Percentiles rank a stretch among this genome's conserved stretches.
These are phyloP conservation scores for Saccharomyces hybrid DNA, from an alignment of 1,139 yeast genomes.

Conservation along the genomic window DNA sequence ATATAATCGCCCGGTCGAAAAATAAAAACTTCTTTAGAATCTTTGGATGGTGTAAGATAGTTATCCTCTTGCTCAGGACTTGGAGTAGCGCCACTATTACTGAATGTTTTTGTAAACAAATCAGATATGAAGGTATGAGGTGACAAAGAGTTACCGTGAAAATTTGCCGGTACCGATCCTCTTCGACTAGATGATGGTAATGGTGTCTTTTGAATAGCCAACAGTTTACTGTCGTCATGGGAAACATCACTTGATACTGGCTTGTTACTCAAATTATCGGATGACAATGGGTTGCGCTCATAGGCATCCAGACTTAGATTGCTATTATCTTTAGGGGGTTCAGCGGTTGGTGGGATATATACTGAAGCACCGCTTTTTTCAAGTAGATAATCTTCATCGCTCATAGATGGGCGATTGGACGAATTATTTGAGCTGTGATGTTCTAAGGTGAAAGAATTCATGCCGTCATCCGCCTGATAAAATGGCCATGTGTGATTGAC, in stretches of 20 bases:
- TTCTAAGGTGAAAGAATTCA: not conserved
- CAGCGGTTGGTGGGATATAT: slow-evolving; percentile 13
- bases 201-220: not conserved
- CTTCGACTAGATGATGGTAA: not conserved
- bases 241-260: not conserved
- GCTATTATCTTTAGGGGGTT: slow-evolving; percentile 3
- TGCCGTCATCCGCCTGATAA: slow-evolving; percentile 38
- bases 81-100: not conserved
- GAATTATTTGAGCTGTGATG: not conserved
- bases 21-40: not conserved
- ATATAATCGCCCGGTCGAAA: slow-evolving; percentile 72
- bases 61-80: slow-evolving; percentile 4
- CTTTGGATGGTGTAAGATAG: not conserved
- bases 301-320: slow-evolving; percentile 2
- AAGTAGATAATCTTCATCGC: slow-evolving; percentile 12
- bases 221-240: not conserved
- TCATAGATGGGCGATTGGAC: slow-evolving; percentile 15
- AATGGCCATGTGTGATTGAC: slow-evolving; percentile 88
- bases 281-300: slow-evolving; percentile 8
- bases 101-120: not conserved
- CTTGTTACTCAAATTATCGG: not conserved
- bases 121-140: not conserved
- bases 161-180: not conserved
- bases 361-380: slow-evolving; percentile 19
- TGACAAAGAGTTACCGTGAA: not conserved